Base-by-base conservation (phyloP, 2,329 filamentous ascomycete species). In the Botrytis porri region DNA sequence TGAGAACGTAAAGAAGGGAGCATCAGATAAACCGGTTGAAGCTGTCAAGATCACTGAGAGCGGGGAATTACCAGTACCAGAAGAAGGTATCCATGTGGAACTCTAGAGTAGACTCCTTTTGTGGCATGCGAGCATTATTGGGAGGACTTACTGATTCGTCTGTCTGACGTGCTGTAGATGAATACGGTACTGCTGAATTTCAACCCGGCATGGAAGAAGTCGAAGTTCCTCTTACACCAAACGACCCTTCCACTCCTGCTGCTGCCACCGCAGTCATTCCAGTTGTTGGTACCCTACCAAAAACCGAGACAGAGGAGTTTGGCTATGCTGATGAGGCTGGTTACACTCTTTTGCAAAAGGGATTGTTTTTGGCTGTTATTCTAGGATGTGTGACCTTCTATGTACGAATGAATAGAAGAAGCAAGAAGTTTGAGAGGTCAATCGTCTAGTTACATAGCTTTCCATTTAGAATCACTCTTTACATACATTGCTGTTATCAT, bases 1-100 rank as follows among this genome's bases (percentile, higher is more conserved):
- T 79, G 90, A 96, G 86, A 89, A 91, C 79, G 86, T 87, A 77
- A 83, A 88, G 80, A 95, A 92, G 82, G 83, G 82, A 76, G 78
- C 85, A 62, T 88, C 88, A 78, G 92, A 95, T 85, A 92, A 89
- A 84, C 93, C 93, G 41, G 81, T 82, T 75, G 84, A 90, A 84
- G 81, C 86, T 32, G 86, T 96, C 84, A 95, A 90, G 86, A 94
- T 97, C 81, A 87, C 83, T 82, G 93, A 94, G 88, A 93, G 92
- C 84, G 93, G 93, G 83, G 93, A 95, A 87, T 86, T 96, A 79
- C 88, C 91, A 83, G 91, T 95, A 77, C 92, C 93, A 82, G 86
- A 89, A 86, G 93, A 96, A 96, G 93, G 93, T 96, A 95, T 94
- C 86, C 92, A 94, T 85, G 88, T 91, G 85, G 93, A 96, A 85